Base-by-base conservation (phyloP, 2,329 filamentous ascomycete genomes). In the Fusarium sambucinum region DNA sequence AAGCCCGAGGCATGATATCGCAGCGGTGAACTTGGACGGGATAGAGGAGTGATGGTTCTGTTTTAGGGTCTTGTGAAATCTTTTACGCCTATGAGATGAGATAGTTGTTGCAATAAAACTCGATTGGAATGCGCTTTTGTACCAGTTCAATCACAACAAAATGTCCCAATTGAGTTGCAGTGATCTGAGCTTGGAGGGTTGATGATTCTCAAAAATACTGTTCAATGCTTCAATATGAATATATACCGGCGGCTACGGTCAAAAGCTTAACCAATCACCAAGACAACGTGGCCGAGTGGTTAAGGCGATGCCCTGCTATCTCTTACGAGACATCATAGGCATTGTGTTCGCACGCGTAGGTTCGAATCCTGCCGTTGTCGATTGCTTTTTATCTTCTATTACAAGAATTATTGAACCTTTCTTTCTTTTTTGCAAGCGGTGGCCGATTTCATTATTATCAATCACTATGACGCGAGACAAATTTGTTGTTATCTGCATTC, bases 251-350 rank as follows among this genome's bases (percentile, higher is more conserved):
- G 8, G 27, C 6, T 7, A 7, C 27, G 27, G 6, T 3, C 27
- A 6, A 27, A 27, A 27, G 8, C 16, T 35, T 21, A 38, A 37
- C 3, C 14, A 51, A 51, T 27, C 27, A 25, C 14, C 0, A 30
- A 35, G 57, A 60, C 57, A 59, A 59, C 54, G 57, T 60, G 57
- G 42, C 57, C 57, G 57, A 59, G 54, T 59, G 57, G 57, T 60
- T 51, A 59, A 59, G 57, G 57, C 57, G 57, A 59, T 59, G 57
- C 57, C 57, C 57, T 59, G 57, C 57, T 59, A 59, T 59, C 56
- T 59, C 41, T 47, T 33, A 4, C 5, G 55, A 47, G 55, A 40
- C 55, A 59, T 59, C 55, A 57, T 19, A 59, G 55, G 55, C 55
- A 59, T 57, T 59, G 56, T 59, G 56, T 58, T 59, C 55, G 56